phyloP scores from a whole-genome alignment of 1,284 basidiomycete genomes.

The Malassezia sp. region DNA sequence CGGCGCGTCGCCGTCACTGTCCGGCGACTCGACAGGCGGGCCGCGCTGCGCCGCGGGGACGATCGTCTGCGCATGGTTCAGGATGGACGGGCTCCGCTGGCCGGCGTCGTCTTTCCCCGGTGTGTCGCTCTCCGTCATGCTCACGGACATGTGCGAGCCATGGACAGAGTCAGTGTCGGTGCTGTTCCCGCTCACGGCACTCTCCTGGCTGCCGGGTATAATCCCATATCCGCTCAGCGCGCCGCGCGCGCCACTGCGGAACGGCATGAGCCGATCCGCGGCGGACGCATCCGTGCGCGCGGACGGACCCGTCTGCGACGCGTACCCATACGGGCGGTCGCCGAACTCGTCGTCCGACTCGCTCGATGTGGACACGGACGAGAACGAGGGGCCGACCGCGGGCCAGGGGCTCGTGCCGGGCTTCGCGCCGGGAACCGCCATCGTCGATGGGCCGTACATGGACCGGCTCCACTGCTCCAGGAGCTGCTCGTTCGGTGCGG shows the following conservation, averaged over 20 bases:
- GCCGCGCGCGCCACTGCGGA: conserved; percentile 13
- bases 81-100: conserved; percentile 30
- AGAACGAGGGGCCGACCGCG: conserved; percentile 10
- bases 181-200: conserved; percentile 20
- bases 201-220: conserved; percentile 39
- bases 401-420: conserved; percentile 1
- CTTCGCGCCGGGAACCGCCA: not conserved
- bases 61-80: conserved; percentile 27
- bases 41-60: not conserved
- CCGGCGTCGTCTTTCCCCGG: conserved; percentile 1
- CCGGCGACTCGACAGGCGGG: not conserved
- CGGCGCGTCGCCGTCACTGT: not conserved
- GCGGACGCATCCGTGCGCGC: too few species aligned
- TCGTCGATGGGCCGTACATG: not conserved
- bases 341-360: conserved; percentile 14
- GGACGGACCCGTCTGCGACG: too few species aligned
- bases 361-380: conserved; percentile 12
- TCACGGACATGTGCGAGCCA: conserved; percentile 10
- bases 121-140: conserved; percentile 18
- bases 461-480: conserved; percentile 15
- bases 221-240: conserved; percentile 36
- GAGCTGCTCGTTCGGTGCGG: conserved; percentile 10
- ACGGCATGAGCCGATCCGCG: too few species aligned
- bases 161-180: conserved; percentile 1
- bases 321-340: too few species aligned